Conservation (phyloP, 2,329 filamentous ascomycete genomes). For the Macroventuria anomochaeta region DNA sequence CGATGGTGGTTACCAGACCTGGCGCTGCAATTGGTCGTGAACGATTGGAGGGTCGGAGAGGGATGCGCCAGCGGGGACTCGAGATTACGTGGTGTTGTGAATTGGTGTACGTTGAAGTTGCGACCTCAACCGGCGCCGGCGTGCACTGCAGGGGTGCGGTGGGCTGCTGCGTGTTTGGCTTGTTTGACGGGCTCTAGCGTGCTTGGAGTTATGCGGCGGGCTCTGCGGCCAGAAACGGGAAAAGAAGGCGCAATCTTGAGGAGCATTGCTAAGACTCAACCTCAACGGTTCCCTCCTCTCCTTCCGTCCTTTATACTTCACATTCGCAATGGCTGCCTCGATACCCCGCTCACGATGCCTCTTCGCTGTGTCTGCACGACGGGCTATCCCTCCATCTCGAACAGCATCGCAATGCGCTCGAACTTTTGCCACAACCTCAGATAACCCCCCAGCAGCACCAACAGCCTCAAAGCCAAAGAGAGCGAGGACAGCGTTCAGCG, state of each 20-base stretch:
- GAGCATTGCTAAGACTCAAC: constrained; percentile 3
- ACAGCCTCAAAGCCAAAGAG: constrained; percentile 43
- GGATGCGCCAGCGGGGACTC: constrained; percentile 16
- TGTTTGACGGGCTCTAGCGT: constrained; percentile 26
- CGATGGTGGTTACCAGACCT: constrained; percentile 8
- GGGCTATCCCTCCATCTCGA: constrained; percentile 24
- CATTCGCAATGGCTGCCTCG: constrained; percentile 38
- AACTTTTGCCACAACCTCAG: constrained; percentile 45
- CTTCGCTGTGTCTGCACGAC: constrained; percentile 29
- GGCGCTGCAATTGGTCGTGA: constrained; percentile 13
- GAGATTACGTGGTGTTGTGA: constrained; percentile 27
- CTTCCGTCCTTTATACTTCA: not conserved
- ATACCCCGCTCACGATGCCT: constrained; percentile 45
- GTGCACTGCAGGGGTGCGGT: constrained; percentile 46
- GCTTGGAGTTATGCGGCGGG: constrained; percentile 19
- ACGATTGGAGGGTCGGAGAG: constrained; percentile 7
- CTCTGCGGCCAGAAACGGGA: constrained; percentile 35
- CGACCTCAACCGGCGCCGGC: constrained; percentile 30
- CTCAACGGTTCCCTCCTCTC: constrained; percentile 4
- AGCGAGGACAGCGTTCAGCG: constrained; percentile 62
- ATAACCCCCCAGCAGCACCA: constrained; percentile 34
- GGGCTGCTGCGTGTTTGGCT: constrained; percentile 37
- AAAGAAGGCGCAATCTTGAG: constrained; percentile 22
- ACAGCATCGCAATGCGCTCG: constrained; percentile 28
- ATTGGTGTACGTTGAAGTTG: constrained; percentile 47